phyloP scores from a whole-genome alignment of 2,329 filamentous ascomycete species.

The Talaromyces albobiverticillius region DNA sequence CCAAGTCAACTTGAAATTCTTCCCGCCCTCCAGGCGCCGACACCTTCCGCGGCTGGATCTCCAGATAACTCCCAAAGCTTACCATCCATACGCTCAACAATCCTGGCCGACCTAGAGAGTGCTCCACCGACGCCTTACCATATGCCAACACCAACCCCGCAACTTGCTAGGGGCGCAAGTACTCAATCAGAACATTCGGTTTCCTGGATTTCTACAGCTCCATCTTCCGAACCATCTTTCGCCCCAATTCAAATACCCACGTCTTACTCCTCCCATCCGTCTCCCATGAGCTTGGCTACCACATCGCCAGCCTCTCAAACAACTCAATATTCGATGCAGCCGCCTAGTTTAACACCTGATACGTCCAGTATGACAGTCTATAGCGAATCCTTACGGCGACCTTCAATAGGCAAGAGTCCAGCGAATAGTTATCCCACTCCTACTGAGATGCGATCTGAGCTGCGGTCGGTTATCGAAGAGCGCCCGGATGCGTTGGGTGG shows the following conservation, averaged over 20 bases:
- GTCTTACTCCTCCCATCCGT: conserved; percentile 36
- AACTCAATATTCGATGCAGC: conserved; percentile 28
- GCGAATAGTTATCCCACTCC: conserved; percentile 40
- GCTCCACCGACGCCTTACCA: conserved; percentile 22
- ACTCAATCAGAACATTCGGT: conserved; percentile 31
- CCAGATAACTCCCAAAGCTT: conserved; percentile 36
- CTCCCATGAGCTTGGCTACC: conserved; percentile 36
- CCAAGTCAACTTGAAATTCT: conserved; percentile 32
- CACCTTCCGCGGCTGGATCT: conserved; percentile 30
- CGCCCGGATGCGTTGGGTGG: conserved; percentile 26
- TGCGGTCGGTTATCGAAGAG: conserved; percentile 20
- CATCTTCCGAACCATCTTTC: conserved; percentile 4
- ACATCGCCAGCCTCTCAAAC: conserved; percentile 35
- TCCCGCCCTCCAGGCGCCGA: conserved; percentile 38
- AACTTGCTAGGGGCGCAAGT: conserved; percentile 23
- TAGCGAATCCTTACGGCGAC: conserved; percentile 25
- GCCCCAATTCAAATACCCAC: conserved; percentile 26
- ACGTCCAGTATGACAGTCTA: conserved; percentile 26
- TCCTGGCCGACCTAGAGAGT: conserved; percentile 26
- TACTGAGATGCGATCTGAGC: conserved; percentile 17
- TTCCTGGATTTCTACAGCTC: conserved; percentile 23
- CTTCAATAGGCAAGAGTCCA: conserved; percentile 33
- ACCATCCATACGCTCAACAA: conserved; percentile 40
- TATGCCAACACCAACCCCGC: conserved; percentile 21
- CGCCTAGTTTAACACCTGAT: conserved; percentile 24